Percentiles rank a stretch among this genome's conserved stretches.
These are phyloP conservation scores for Metschnikowia aberdeeniae DNA, from an alignment of 805 yeast species.

Conservation along the genomic window DNA sequence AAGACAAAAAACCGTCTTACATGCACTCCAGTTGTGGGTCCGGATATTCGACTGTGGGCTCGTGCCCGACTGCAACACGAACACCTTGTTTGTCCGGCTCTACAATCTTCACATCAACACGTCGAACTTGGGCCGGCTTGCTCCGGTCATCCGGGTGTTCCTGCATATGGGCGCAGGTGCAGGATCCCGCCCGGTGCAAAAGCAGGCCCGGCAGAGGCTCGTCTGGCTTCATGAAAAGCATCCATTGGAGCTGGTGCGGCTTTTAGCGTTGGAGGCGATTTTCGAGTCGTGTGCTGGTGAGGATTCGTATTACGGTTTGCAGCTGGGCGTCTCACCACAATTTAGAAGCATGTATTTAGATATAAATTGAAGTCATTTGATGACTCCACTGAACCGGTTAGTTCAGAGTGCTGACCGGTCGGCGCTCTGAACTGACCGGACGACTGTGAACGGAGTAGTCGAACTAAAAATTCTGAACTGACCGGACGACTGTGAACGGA, in stretches of 20 bases:
- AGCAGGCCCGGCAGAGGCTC: slow-evolving; percentile 17
- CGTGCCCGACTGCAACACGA: slow-evolving; percentile 27
- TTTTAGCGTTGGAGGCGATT: slow-evolving; percentile 39
- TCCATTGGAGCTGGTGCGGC: slow-evolving; percentile 28
- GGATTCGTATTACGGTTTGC: neutral
- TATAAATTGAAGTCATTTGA: neutral
- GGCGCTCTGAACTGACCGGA: too few relatives aligned
- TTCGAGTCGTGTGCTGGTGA: slow-evolving; percentile 28
- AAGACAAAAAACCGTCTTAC: slow-evolving; percentile 21
- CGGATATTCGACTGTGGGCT: slow-evolving; percentile 39
- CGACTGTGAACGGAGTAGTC: too few relatives aligned
- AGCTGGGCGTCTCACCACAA: slow-evolving; percentile 1
- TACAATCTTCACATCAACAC: slow-evolving; percentile 57
- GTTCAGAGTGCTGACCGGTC: too few relatives aligned
- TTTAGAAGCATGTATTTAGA: slow-evolving; percentile 1
- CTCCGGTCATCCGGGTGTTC: slow-evolving; percentile 41
- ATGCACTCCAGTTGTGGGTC: slow-evolving; percentile 28
- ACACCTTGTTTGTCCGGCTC: slow-evolving; percentile 42
- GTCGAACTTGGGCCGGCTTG: slow-evolving; percentile 33
- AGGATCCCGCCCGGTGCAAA: slow-evolving; percentile 5
- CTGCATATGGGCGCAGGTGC: slow-evolving; percentile 28
- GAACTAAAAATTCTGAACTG: too few relatives aligned
- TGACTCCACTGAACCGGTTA: too few relatives aligned
- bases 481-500: too few relatives aligned
- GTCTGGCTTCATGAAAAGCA: slow-evolving; percentile 30